Conservation (phyloP, 202 grass and related monocot genomes). For the Carex arenaria region DNA sequence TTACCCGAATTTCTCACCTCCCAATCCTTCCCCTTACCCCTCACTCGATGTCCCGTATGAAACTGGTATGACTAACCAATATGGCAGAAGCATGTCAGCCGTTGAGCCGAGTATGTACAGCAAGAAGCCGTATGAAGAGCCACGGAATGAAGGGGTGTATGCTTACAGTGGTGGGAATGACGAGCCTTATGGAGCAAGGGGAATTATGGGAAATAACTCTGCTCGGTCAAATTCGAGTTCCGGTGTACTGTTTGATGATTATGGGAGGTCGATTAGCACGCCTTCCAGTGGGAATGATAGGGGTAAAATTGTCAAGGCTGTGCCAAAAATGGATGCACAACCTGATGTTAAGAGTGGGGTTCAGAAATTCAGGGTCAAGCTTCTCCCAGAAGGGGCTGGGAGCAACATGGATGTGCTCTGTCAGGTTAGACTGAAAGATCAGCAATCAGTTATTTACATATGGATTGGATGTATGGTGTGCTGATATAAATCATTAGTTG, state of each 20-base stretch:
- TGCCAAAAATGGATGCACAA: conserved; percentile 72
- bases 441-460: neutral
- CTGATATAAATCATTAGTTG: neutral
- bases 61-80: conserved; percentile 25
- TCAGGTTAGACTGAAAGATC: conserved; percentile 41
- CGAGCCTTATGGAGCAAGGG: conserved; percentile 60
- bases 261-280: conserved; percentile 71
- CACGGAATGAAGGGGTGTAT: conserved; percentile 65
- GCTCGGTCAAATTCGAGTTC: conserved; percentile 41
- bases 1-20: conserved; percentile 23
- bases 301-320: conserved; percentile 74
- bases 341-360: conserved; percentile 72
- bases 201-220: conserved; percentile 18
- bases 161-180: conserved; percentile 59
- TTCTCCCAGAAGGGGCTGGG: conserved; percentile 84
- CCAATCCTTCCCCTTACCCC: conserved; percentile 52
- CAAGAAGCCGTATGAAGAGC: conserved; percentile 32
- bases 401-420: conserved; percentile 87
- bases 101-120: conserved; percentile 46
- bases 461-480: neutral
- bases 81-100: conserved; percentile 28
- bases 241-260: conserved; percentile 75
- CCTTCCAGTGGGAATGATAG: conserved; percentile 26
- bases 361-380: conserved; percentile 90
- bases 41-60: conserved; percentile 39